Evolutionary conservation across 1,139 yeast genomes (phyloP).

Genomic region (Taphrina wiesneri): DNA sequence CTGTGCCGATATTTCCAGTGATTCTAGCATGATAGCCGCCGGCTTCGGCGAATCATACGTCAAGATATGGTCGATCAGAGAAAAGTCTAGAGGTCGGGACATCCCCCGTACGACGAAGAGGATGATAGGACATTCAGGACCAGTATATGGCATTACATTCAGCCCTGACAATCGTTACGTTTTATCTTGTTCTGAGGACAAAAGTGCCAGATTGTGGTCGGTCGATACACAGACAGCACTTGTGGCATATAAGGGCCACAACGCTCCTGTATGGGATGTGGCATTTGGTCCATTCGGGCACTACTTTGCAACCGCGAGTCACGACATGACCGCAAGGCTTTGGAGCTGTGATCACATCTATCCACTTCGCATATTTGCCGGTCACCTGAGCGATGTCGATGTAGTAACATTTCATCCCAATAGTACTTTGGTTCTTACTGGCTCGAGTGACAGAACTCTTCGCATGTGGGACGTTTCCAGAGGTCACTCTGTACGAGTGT

Average conservation of each 20-base stretch:
- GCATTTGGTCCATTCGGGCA: slow-evolving; percentile 93
- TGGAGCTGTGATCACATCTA: slow-evolving; percentile 99
- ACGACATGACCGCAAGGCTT: slow-evolving; percentile 93
- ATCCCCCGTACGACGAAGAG: slow-evolving; percentile 51
- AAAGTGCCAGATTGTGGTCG: slow-evolving; percentile 91
- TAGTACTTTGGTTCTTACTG: slow-evolving; percentile 89
- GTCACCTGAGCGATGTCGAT: slow-evolving; percentile 95
- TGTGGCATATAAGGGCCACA: slow-evolving; percentile 94
- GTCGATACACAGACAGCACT: slow-evolving; percentile 84
- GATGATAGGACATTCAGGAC: slow-evolving; percentile 89
- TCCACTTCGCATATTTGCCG: slow-evolving; percentile 93
- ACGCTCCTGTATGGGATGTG: slow-evolving; percentile 97
- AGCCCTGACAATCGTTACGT: slow-evolving; percentile 86
- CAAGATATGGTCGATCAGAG: slow-evolving; percentile 86
- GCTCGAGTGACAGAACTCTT: slow-evolving; percentile 91
- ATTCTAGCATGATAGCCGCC: slow-evolving; percentile 82
- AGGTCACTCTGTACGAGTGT: slow-evolving; percentile 89
- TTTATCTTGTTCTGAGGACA: slow-evolving; percentile 84
- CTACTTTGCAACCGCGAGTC: slow-evolving; percentile 95
- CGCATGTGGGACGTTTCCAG: slow-evolving; percentile 96
- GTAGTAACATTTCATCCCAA: slow-evolving; percentile 90
- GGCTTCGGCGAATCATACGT: slow-evolving; percentile 92
- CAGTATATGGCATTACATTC: slow-evolving; percentile 86
- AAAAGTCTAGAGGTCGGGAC: slow-evolving; percentile 51
- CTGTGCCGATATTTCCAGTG: slow-evolving; percentile 79